Conservation (phyloP, 352 stramenopile species). For the Pythium brassicae region DNA sequence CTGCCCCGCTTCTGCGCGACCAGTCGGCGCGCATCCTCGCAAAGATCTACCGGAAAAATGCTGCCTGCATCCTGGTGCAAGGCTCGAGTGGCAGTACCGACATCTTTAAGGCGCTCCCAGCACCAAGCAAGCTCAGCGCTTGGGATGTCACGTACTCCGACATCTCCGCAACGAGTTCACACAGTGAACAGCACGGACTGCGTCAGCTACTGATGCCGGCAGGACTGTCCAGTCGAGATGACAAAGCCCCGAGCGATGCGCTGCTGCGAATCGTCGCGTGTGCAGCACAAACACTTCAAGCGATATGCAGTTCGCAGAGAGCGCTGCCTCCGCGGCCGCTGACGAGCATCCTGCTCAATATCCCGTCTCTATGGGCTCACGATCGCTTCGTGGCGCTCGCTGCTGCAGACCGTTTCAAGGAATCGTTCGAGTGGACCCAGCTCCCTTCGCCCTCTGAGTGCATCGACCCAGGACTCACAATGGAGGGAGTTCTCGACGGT, state of each 20-base stretch:
- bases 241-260: not conserved
- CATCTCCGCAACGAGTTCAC: not conserved
- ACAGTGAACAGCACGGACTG: not conserved
- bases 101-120: slow-evolving; percentile 4
- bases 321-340: slow-evolving; percentile 1
- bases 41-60: slow-evolving; percentile 10
- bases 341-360: slow-evolving; percentile 28
- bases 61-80: slow-evolving; percentile 2
- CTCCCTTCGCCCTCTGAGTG: not conserved
- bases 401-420: slow-evolving; percentile 6
- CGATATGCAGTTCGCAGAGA: not conserved
- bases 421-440: slow-evolving; percentile 10
- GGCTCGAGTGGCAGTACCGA: not conserved
- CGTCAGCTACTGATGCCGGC: slow-evolving; percentile 7
- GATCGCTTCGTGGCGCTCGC: not conserved
- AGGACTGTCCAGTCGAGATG: not conserved
- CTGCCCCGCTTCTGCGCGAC: not conserved
- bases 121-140: not conserved
- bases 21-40: slow-evolving; percentile 3
- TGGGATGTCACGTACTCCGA: slow-evolving; percentile 3
- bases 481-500: no score
- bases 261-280: slow-evolving; percentile 1
- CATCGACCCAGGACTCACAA: no score
- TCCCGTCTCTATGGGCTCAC: slow-evolving; percentile 27
- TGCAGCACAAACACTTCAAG: slow-evolving; percentile 1